These are phyloP conservation scores for Eremochloa ophiuroides DNA, from an alignment of 176 grass and related monocot species.

Conservation along the genomic window DNA sequence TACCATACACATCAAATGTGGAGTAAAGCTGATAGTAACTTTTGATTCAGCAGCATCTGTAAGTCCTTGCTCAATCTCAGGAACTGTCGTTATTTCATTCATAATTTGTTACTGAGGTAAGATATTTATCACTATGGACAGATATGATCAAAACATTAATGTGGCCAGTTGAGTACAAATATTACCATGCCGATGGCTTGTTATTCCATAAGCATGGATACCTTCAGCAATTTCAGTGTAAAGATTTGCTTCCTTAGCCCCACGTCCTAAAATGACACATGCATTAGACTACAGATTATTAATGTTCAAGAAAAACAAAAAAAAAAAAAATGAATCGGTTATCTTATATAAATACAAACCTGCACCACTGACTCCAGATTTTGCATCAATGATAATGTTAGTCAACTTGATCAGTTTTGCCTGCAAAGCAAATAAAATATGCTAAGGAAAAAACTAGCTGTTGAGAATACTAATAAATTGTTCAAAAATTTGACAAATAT, in stretches of 20 bases:
- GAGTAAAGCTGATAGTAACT: conserved; percentile 95
- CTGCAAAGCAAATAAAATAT: conserved; percentile 44
- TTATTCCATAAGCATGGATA: conserved; percentile 92
- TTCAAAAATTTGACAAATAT: not conserved
- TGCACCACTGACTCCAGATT: conserved; percentile 95
- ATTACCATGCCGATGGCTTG: conserved; percentile 86
- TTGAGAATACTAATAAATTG: conserved; percentile 6
- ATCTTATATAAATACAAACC: conserved; percentile 38
- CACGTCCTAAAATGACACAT: conserved; percentile 61
- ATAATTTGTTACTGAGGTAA: conserved; percentile 20
- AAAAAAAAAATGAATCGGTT: not conserved
- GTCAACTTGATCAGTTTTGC: conserved; percentile 64
- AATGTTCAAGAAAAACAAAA: no score
- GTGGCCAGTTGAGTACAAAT: not conserved
- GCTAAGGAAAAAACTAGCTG: conserved; percentile 19
- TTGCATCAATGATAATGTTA: conserved; percentile 98
- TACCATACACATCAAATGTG: conserved; percentile 97
- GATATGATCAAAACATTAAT: not conserved
- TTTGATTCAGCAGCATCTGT: conserved; percentile 74
- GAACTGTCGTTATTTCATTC: conserved; percentile 54
- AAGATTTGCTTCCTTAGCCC: conserved; percentile 97
- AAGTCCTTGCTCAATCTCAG: conserved; percentile 97
- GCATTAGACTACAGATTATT: not conserved
- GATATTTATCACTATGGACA: conserved; percentile 21
- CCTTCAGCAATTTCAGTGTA: conserved; percentile 98